Percentiles rank a stretch among this genome's conserved stretches.
These are phyloP conservation scores for Quercus phellos DNA, from an alignment of 331 rosid species.

Conservation along the genomic window DNA sequence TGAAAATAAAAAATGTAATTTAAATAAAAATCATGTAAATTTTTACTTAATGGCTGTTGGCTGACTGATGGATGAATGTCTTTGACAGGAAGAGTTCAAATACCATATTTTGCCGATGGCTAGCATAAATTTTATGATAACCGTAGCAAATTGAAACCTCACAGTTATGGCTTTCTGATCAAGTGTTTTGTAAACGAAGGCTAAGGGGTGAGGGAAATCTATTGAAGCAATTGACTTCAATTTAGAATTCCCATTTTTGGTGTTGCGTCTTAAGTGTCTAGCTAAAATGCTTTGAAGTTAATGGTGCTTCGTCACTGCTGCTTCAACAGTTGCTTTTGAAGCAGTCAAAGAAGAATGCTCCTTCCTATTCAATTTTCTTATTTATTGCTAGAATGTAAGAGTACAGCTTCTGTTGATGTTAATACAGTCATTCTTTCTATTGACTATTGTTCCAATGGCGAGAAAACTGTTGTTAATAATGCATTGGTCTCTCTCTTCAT, in stretches of 20 bases:
- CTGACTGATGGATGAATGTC: constrained; percentile 20
- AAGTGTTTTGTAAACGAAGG: background rate
- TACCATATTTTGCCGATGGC: constrained; percentile 1
- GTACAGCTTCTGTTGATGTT: too few species aligned
- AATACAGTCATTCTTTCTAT: background rate
- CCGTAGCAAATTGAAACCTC: constrained; percentile 1
- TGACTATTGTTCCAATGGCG: background rate
- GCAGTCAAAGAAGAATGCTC: background rate
- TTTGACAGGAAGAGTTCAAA: constrained; percentile 9
- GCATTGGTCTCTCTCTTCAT: background rate
- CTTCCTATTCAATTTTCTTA: background rate
- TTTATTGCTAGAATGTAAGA: background rate
- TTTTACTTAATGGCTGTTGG: background rate
- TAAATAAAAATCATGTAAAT: background rate
- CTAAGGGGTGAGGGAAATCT: constrained; percentile 8
- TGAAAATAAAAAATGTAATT: too few species aligned
- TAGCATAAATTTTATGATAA: background rate
- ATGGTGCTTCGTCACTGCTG: background rate
- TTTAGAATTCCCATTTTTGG: constrained; percentile 10
- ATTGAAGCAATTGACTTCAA: constrained; percentile 3
- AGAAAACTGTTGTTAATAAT: background rate
- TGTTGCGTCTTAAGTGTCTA: too few species aligned
- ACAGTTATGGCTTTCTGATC: constrained; percentile 3
- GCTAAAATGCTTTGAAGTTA: constrained; percentile 11
- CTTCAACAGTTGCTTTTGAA: background rate